A percentile compares a stretch with the other conserved stretches of the same genome.
Conservation (phyloP, 139 green algal genomes). For the Marvania coccoides region DNA sequence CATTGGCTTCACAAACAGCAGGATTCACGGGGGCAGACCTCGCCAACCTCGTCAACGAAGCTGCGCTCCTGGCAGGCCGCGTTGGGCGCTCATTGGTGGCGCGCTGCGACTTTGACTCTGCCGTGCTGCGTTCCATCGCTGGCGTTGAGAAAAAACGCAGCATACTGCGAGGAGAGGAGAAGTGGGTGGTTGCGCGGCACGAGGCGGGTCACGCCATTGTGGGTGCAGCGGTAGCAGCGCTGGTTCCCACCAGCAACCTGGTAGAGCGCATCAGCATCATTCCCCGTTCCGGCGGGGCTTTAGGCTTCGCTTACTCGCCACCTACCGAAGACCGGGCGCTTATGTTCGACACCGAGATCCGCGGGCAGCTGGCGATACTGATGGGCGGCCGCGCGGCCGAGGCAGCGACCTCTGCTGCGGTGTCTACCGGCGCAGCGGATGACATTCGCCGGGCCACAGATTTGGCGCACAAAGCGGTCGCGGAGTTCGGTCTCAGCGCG, state of each 20-base stretch:
- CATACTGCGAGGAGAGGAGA: conserved; percentile 63
- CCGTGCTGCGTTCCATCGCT: conserved; percentile 66
- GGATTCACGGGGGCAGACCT: conserved; percentile 90
- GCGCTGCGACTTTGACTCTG: conserved; percentile 63
- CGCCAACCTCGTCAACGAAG: conserved; percentile 82
- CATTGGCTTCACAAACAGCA: conserved; percentile 33
- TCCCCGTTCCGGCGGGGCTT: conserved; percentile 66
- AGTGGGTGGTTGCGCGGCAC: conserved; percentile 76
- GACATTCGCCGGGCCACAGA: conserved; percentile 86
- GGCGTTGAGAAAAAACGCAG: conserved; percentile 92
- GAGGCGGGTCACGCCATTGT: conserved; percentile 90
- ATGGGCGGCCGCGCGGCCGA: conserved; percentile 86
- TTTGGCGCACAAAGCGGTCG: conserved; percentile 62
- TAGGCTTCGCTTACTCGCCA: conserved; percentile 78
- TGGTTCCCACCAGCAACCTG: conserved; percentile 48
- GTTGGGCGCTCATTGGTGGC: not conserved
- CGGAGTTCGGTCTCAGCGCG: conserved; percentile 68
- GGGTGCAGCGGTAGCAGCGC: conserved; percentile 49
- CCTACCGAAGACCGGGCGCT: conserved; percentile 73
- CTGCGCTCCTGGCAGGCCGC: conserved; percentile 55
- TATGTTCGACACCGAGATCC: conserved; percentile 84
- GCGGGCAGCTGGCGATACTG: conserved; percentile 77
- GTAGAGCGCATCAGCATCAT: conserved; percentile 82
- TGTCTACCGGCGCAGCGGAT: conserved; percentile 62
- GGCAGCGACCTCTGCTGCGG: conserved; percentile 54